Evolutionary conservation across 192 early-diverging fungal species (phyloP), one percentile per base, ranked within the genome.

Genomic region (Entophlyctis helioformis): DNA sequence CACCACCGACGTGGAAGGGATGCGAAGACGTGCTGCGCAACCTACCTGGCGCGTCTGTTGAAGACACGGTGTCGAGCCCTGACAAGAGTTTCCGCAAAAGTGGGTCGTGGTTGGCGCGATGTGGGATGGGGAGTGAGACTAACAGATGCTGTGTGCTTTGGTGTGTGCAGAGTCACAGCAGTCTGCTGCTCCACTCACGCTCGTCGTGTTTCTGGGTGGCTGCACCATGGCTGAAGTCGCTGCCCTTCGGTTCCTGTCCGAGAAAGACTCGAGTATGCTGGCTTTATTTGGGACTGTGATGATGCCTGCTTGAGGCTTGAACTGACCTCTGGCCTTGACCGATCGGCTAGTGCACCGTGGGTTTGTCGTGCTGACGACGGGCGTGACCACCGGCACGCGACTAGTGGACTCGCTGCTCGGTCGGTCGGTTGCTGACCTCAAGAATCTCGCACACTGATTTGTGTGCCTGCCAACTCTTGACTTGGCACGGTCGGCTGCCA

Each of bases 141-240:
- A n/a, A n/a, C n/a, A n/a, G n/a, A n/a, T n/a, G n/a, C n/a, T n/a
- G n/a, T n/a, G n/a, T n/a, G n/a, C n/a, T n/a, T n/a, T n/a, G n/a
- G n/a, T n/a, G n/a, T n/a, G n/a, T n/a, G n/a, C n/a, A n/a, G n/a
- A n/a, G n/a, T n/a, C n/a, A n/a, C n/a, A n/a, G n/a, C n/a, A n/a
- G n/a, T n/a, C n/a, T n/a, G n/a, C n/a, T n/a, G n/a, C n/a, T n/a
- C n/a, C n/a, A n/a, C 4, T 80, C 12, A 93, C 92, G 6, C 53
- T 98, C 35, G 78, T 98, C 1, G 80, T 98, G 40, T 98, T 95
- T 55, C 64, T 98, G 10, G 94, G 94, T 29, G 94, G 94, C 15
- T 96, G 94, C 59, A 96, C 92, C 0, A 84, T 72, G 26, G 85
- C 94, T 2, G 94, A 98, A 65, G 78, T 96, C 16, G 73, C 92